Evolutionary conservation across 768 basidiomycete species (phyloP), one percentile per base, ranked within the genome.

Genomic region (Phaeolepiota aurea): DNA sequence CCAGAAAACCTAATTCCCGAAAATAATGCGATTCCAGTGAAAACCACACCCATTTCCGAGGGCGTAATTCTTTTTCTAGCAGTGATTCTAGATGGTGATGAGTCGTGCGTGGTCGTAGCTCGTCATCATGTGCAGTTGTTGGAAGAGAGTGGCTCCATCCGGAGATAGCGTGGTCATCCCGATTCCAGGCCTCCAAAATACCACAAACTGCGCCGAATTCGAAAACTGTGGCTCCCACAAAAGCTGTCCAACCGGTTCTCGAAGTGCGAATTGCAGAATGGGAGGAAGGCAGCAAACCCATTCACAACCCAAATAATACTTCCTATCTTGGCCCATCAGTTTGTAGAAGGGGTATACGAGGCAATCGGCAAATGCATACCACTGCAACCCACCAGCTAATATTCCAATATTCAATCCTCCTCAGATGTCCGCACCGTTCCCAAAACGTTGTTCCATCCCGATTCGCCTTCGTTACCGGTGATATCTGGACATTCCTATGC

Each of bases 201-300:
- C 71, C 71, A 16, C 73, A 58, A 20, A 76, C 62, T 1, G 72
- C 64, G 10, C 77, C 77, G 38, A 76, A 41, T 44, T 73, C 72
- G 61, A 82, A 82, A n/a, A 77, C 59, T 2, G 74, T 72, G 1
- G 76, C 78, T 1, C 79, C 79, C 1, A 74, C 44, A 52, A 73
- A 80, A 0, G 74, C 76, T 2, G 68, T 63, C 54, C 71, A 72
- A 7, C 72, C 68, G 2, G 61, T 42, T 51, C 36, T 54, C 31
- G 20, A 59, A 52, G 20, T 58, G 48, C 5, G 55, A 43, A 45
- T 55, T 46, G 21, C 65, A 47, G 39, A 72, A 61, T 0, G 77
- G 77, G 3, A 76, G 64, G 51, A 74, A 76, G 3, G 68, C 63
- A 32, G 68, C 50, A 47, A 76, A 77, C 10, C 75, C 76, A 49